These are phyloP conservation scores for Apophysomyces ossiformis DNA, from an alignment of 371 early-diverging fungal species.

Conservation along the genomic window DNA sequence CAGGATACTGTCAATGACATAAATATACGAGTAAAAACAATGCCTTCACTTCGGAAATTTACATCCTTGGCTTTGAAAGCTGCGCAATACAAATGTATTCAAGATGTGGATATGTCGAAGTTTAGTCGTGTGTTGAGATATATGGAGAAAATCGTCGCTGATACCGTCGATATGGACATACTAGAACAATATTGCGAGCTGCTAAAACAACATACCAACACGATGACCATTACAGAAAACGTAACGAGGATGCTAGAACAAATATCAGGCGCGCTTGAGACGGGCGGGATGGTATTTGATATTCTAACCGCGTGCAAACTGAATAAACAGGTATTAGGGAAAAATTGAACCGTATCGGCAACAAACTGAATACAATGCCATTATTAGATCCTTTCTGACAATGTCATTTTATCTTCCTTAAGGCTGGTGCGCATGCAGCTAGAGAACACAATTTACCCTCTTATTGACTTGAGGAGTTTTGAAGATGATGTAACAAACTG, in stretches of 20 bases:
- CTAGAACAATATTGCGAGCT: constrained; percentile 11
- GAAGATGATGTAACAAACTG: constrained; percentile 31
- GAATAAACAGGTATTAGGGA: constrained; percentile 29
- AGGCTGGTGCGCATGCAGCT: constrained; percentile 35
- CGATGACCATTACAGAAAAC: not conserved
- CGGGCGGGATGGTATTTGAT: constrained; percentile 32
- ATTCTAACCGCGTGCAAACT: constrained; percentile 31
- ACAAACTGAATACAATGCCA: not conserved
- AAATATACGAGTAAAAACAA: not conserved
- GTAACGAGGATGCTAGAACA: constrained; percentile 8
- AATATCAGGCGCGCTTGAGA: constrained; percentile 27
- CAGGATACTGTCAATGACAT: constrained; percentile 1
- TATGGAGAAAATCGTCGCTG: constrained; percentile 3
- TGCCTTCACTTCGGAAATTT: constrained; percentile 5
- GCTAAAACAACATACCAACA: not conserved
- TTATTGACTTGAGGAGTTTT: constrained; percentile 33
- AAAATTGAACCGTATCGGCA: not conserved
- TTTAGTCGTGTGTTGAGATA: constrained; percentile 11
- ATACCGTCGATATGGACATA: not conserved
- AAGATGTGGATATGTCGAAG: constrained; percentile 14
- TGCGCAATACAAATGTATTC: constrained; percentile 9
- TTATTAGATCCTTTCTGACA: constrained; percentile 26
- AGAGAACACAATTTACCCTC: constrained; percentile 44
- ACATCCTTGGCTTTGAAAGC: constrained; percentile 9
- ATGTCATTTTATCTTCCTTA: constrained; percentile 34